Evolutionary conservation across 164 flowering plant genomes (phyloP).

Genomic region (Vitis cinerea): DNA sequence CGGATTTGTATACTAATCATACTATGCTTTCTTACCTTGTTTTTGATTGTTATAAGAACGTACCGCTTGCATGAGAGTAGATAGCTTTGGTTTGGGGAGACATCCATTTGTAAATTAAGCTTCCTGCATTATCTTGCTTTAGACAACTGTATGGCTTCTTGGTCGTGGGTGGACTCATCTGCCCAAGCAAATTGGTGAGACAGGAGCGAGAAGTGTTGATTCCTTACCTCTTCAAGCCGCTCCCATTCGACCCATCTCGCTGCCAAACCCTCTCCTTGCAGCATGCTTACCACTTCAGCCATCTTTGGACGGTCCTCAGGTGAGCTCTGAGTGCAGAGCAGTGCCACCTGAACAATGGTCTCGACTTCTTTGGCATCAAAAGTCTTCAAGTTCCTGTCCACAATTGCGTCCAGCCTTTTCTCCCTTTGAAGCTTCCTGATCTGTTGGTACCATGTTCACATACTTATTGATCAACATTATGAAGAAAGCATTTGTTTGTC

Average conservation of each 20-base stretch:
- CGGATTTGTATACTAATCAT: no score
- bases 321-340: constrained; percentile 83
- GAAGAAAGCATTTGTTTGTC: background rate
- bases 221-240: constrained; percentile 51
- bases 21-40: no score
- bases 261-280: constrained; percentile 66
- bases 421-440: constrained; percentile 78
- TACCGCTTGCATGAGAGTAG: no score
- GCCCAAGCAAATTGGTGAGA: constrained; percentile 63
- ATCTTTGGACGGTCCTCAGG: constrained; percentile 87
- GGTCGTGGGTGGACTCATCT: constrained; percentile 65
- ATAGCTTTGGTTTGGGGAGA: no score
- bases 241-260: constrained; percentile 86
- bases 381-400: constrained; percentile 57
- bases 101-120: no score
- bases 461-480: background rate
- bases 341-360: constrained; percentile 66
- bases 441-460: constrained; percentile 29
- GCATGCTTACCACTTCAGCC: constrained; percentile 73
- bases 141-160: constrained; percentile 78
- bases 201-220: constrained; percentile 42
- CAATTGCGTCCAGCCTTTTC: constrained; percentile 64
- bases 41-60: no score
- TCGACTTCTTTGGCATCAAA: constrained; percentile 73
- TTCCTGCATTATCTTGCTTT: constrained; percentile 49